Base-by-base conservation (phyloP, 768 basidiomycete species). In the Vararia minispora region DNA sequence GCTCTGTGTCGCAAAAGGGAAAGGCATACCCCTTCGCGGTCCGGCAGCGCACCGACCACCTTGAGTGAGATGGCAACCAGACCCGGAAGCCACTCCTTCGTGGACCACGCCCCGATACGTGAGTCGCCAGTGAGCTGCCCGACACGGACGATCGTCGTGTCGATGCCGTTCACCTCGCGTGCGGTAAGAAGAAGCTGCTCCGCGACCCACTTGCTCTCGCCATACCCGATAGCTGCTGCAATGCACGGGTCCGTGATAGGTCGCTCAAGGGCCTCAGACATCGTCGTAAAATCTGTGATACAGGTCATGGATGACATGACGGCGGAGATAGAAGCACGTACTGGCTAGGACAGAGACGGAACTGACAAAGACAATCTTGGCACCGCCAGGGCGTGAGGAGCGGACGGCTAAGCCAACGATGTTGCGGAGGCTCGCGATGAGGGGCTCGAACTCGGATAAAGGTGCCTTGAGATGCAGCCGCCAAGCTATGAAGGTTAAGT, bases 121-220 rank as follows among this genome's bases (percentile, higher is more conserved):
- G n/a, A n/a, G 14, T 48, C 54, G n/a, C 63, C 63, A 24, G 46
- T 39, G 0, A 65, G 42, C 46, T 64, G 63, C 2, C 63, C 63
- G 16, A 63, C 45, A 6, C 63, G 53, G 5, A 63, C 50, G n/a
- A 53, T 45, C 3, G 43, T 28, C 9, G 49, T 21, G 14, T 39
- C 36, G n/a, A 58, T 21, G 1, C 41, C 28, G 1, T 53, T 51
- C n/a, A 25, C 16, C 18, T 35, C 31, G 5, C 45, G 42, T 2
- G 52, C 50, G 10, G 22, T 42, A 20, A 37, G 23, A 9, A 60
- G 42, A 5, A 59, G 32, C 8, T 40, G 20, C 28, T 56, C 53
- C 4, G 49, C 37, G 6, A 59, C 42, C 48, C 54, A 60, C 43
- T 65, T 65, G n/a, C 55, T 54, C 37, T 60, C 50, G 1, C 37